Base-by-base conservation (phyloP, 2,329 filamentous ascomycete species). In the Apiospora koreana region DNA sequence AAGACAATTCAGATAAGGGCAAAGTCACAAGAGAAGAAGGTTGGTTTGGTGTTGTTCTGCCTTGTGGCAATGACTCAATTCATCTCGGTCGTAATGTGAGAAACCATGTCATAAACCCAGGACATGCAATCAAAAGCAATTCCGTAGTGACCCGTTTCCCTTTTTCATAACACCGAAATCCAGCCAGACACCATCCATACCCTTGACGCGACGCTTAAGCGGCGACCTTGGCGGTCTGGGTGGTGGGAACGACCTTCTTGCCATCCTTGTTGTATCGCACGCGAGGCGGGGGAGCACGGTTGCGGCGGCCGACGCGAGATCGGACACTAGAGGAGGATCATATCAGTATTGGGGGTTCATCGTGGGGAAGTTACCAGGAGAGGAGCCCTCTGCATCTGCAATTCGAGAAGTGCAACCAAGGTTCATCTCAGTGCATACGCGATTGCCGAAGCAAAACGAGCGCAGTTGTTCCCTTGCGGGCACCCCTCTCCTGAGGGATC, bases 241-340 rank as follows among this genome's bases (percentile, higher is more conserved):
- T 93, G 18, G 54, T 62, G 78, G 95, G 94, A 85, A 92, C 92
- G 84, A 99, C 92, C 93, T 99, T 99, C 94, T 99, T 99, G 90
- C 95, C 95, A 83, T 99, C 96, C 93, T 98, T 98, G 93, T 99
- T 99, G 94, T 97, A 99, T 82, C 96, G 91, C 81, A 99, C 95
- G 84, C 96, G 92, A 83, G 96, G 96, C 79, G 96, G 96, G 81
- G 96, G 97, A 81, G 95, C 95, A 86, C 96, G 94, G 94, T 99
- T 99, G 87, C 96, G 96, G 85, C 96, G 95, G 81, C 97, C 96
- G 83, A 93, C 95, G 79, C 93, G 91, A 78, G 96, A 99, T 82
- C 96, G 96, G 85, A 99, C 96, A 92, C 96, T 98, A 80, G 78
- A 66, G 28, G 25, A n/a, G 54, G 74, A 71, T 72, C 71, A 66